Conservation (phyloP, 2,329 filamentous ascomycete species). For the Paracorniculantispora psalliotae region DNA sequence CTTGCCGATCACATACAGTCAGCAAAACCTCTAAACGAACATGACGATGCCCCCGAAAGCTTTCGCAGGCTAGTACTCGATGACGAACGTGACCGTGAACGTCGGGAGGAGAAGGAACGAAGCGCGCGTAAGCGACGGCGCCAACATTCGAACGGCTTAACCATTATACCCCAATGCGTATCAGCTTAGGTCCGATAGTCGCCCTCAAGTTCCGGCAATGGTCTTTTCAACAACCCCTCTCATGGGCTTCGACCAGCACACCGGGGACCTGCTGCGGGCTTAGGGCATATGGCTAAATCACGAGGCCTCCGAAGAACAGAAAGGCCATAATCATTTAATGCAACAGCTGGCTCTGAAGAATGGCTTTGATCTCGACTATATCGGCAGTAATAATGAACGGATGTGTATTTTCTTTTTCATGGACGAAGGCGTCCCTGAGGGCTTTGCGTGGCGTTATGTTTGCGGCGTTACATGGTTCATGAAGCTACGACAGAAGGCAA, state of each 20-base stretch:
- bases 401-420: constrained; percentile 11
- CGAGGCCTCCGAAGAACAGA: constrained; percentile 11
- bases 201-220: neutral
- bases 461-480: constrained; percentile 8
- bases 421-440: constrained; percentile 6
- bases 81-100: constrained; percentile 14
- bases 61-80: constrained; percentile 14
- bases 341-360: constrained; percentile 8
- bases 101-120: constrained; percentile 11
- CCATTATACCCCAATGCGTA: neutral
- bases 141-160: neutral
- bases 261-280: constrained; percentile 11
- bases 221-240: constrained; percentile 10
- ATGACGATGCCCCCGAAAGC: constrained; percentile 15
- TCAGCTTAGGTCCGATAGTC: neutral
- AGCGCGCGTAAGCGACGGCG: constrained; percentile 9
- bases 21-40: constrained; percentile 12
- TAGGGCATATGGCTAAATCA: constrained; percentile 11
- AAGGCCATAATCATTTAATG: constrained; percentile 9
- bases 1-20: constrained; percentile 16
- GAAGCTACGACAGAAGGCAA: neutral
- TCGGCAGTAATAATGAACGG: constrained; percentile 13
- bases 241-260: constrained; percentile 8
- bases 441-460: constrained; percentile 15
- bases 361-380: constrained; percentile 13